Evolutionary conservation across 768 basidiomycete species (phyloP).

Genomic region (Boletus subparvulus): DNA sequence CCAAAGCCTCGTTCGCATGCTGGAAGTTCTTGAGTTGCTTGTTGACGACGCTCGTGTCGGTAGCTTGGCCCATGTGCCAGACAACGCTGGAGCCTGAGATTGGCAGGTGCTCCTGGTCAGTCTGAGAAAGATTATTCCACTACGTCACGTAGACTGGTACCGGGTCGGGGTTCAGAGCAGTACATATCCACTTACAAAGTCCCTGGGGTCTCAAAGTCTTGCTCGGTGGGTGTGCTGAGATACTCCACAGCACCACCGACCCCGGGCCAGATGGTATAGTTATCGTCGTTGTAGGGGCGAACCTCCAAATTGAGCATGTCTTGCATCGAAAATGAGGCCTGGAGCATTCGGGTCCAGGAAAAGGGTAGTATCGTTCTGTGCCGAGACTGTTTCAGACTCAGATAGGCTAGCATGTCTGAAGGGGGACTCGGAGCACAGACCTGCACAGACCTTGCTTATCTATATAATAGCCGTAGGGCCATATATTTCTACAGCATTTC

Average conservation of each 20-base stretch:
- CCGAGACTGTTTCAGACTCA: no score
- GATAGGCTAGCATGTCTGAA: no score
- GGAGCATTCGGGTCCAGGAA: no score
- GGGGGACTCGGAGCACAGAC: no score
- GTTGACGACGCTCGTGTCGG: constrained; percentile 28
- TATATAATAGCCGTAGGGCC: no score
- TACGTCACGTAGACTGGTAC: no score
- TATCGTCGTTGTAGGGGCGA: constrained; percentile 38
- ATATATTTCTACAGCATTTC: no score
- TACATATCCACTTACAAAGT: constrained; percentile 27
- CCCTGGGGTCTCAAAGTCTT: constrained; percentile 41
- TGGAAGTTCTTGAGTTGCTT: constrained; percentile 37
- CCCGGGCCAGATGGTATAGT: constrained; percentile 43
- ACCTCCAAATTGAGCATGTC: constrained; percentile 33
- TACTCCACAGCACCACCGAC: constrained; percentile 40
- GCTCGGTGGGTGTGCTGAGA: constrained; percentile 34
- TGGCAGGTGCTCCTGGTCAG: constrained; percentile 37
- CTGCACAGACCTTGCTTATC: no score
- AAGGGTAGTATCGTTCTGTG: no score
- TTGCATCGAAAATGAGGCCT: no score
- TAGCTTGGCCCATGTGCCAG: constrained; percentile 38
- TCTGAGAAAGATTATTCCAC: constrained; percentile 37
- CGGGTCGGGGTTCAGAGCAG: background rate
- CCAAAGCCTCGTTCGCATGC: constrained; percentile 38
- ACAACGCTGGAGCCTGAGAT: constrained; percentile 40